phyloP scores from a whole-genome alignment of 1,284 basidiomycete genomes.

The Trametes polyzona region DNA sequence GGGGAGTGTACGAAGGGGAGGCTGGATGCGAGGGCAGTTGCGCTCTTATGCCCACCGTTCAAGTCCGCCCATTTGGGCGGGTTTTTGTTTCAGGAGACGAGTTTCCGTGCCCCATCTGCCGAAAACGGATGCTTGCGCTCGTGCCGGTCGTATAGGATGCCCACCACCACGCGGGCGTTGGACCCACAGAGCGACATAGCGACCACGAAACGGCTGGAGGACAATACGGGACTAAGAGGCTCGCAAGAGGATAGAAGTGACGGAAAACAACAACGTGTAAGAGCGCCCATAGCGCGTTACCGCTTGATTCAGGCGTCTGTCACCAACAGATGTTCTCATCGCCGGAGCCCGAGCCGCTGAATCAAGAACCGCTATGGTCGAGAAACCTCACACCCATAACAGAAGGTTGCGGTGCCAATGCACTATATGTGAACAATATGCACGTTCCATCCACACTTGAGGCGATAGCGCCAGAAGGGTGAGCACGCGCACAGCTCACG shows the following conservation, averaged over 20 bases:
- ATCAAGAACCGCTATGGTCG: too few species aligned
- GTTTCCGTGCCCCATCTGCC: slow-evolving; percentile 5
- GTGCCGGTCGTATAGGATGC: not conserved
- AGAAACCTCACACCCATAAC: too few species aligned
- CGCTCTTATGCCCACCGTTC: too few species aligned
- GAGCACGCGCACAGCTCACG: too few species aligned
- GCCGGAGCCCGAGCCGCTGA: too few species aligned
- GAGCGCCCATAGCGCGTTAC: not conserved
- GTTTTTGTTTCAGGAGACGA: not conserved
- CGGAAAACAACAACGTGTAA: not conserved
- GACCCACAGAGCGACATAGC: slow-evolving; percentile 1
- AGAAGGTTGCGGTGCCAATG: too few species aligned
- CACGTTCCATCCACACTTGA: too few species aligned
- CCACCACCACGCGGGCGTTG: slow-evolving; percentile 5
- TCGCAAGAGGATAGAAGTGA: not conserved
- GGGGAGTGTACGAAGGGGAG: too few species aligned
- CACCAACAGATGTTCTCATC: not conserved
- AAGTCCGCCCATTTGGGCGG: not conserved
- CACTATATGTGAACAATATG: too few species aligned
- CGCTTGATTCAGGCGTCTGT: not conserved
- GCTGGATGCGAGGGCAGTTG: too few species aligned
- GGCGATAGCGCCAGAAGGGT: too few species aligned
- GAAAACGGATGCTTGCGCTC: slow-evolving; percentile 5
- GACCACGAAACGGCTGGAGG: not conserved
- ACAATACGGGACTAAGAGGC: slow-evolving; percentile 1